Conservation (phyloP, 257 asterid species). For the Primulina eburnea region DNA sequence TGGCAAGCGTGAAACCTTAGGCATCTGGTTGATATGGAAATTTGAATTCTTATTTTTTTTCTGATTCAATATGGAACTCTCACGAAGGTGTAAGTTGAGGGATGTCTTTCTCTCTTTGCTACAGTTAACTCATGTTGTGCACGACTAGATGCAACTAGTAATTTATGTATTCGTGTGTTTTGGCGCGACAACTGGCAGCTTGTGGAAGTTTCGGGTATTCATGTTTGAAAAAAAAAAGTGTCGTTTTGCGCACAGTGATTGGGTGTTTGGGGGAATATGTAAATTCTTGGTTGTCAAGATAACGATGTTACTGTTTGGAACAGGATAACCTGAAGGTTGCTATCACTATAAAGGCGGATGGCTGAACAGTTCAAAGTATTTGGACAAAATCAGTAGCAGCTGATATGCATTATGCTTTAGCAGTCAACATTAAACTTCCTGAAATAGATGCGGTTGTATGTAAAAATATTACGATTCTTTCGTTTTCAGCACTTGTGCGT, state of each 20-base stretch:
- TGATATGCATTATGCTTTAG: conserved; percentile 20
- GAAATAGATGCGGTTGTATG: conserved; percentile 18
- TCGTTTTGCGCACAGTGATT: background rate
- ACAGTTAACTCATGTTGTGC: background rate
- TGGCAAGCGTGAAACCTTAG: background rate
- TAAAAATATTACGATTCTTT: conserved; percentile 4
- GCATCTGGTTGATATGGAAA: background rate
- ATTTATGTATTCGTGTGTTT: background rate
- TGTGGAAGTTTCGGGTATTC: background rate
- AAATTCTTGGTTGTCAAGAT: conserved; percentile 5
- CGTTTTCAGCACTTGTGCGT: conserved; percentile 23
- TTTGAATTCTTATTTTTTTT: background rate
- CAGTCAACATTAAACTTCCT: conserved; percentile 28
- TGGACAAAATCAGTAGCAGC: conserved; percentile 28
- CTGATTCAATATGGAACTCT: no score
- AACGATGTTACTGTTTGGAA: conserved; percentile 20
- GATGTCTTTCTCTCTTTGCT: background rate
- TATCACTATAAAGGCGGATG: conserved; percentile 36
- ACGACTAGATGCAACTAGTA: background rate
- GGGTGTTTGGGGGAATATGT: conserved; percentile 3
- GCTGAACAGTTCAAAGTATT: conserved; percentile 48
- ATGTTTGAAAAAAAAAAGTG: background rate
- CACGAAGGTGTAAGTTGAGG: background rate
- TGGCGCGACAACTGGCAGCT: background rate
- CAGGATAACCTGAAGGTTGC: conserved; percentile 34